Base-by-base conservation (phyloP, 2,329 filamentous ascomycete genomes). In the Blastomyces emzantsi region DNA sequence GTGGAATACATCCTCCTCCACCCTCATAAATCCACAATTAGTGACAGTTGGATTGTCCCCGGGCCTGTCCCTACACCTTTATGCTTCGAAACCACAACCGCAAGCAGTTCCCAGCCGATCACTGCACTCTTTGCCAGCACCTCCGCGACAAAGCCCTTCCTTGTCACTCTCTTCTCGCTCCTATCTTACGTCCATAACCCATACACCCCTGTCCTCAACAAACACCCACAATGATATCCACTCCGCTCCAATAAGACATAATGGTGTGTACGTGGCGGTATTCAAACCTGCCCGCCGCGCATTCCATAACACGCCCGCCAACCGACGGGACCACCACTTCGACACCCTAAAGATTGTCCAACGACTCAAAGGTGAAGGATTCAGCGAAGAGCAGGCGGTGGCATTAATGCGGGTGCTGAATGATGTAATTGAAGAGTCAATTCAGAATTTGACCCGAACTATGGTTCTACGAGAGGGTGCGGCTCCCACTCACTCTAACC, bases 371-470 rank as follows among this genome's bases (percentile, higher is more conserved):
- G 85, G 85, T 68, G 94, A 99, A 75, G 94, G 94, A 0, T 97
- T 97, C 75, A 96, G 91, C 30, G 93, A 97, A 76, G 89, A 92
- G 69, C 94, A 99, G 77, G 88, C 92, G 2, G 92, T 91, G 33
- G 93, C 94, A n/a, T 94, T 97, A 89, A 97, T 99, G 94, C 90
- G 90, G 74, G 90, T 97, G 7, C 81, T 99, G 49, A 92, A 92
- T 77, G 92, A 97, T 75, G 93, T 97, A 11, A 97, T 99, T 68
- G 90, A 97, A 75, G 94, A 99, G 78, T 96, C 90, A 74, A 97
- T 99, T 70, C 93, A 97, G 75, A 97, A 97, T 77, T 83, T 99
- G 60, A 97, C 93, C 0, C 87, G 93, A 67, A 97, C 93, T 19
- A 99, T 99, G 94, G 94, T 99, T 52, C 85, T 96, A 57, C 90